Evolutionary conservation across 2,329 filamentous ascomycete genomes (phyloP).

Genomic region (Exophiala sp.): DNA sequence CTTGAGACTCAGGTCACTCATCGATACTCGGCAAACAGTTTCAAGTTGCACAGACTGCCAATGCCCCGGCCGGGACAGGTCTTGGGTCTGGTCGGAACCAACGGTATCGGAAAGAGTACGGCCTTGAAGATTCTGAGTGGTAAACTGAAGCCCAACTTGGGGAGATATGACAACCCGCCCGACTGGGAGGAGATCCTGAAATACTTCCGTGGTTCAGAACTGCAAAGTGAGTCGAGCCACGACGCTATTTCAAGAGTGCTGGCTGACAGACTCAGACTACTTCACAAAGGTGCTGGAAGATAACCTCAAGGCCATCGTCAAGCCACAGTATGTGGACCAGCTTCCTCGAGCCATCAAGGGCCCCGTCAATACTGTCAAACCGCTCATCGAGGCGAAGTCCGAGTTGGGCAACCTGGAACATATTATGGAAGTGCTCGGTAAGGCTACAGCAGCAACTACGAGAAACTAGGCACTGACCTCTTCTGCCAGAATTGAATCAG

Average conservation of each 20-base stretch:
- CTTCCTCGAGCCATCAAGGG: slow-evolving; percentile 89
- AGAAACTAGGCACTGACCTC: slow-evolving; percentile 19
- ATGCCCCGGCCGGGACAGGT: slow-evolving; percentile 96
- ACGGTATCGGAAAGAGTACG: slow-evolving; percentile 99
- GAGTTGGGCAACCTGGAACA: slow-evolving; percentile 77
- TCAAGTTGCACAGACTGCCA: slow-evolving; percentile 96
- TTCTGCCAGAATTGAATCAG: slow-evolving; percentile 67
- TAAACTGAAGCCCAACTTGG: slow-evolving; percentile 97
- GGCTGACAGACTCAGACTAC: slow-evolving; percentile 63
- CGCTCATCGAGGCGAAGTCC: slow-evolving; percentile 70
- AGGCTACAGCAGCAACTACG: not conserved
- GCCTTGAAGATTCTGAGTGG: slow-evolving; percentile 97
- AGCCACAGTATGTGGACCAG: slow-evolving; percentile 99
- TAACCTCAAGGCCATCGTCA: slow-evolving; percentile 94
- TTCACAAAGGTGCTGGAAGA: slow-evolving; percentile 98
- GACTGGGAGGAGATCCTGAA: slow-evolving; percentile 99
- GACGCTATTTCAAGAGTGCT: slow-evolving; percentile 11
- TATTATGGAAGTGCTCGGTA: slow-evolving; percentile 74
- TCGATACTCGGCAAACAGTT: slow-evolving; percentile 98
- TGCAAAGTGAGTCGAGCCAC: slow-evolving; percentile 71
- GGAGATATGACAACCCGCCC: slow-evolving; percentile 89
- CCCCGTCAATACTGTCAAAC: slow-evolving; percentile 72
- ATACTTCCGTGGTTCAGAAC: slow-evolving; percentile 94
- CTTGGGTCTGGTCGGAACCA: slow-evolving; percentile 92
- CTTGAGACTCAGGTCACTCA: slow-evolving; percentile 97